A percentile compares a stretch with the other conserved stretches of the same genome.
These are phyloP conservation scores for Schwanniomyces pseudopolymorphus DNA, from an alignment of 805 yeast genomes.

Conservation along the genomic window DNA sequence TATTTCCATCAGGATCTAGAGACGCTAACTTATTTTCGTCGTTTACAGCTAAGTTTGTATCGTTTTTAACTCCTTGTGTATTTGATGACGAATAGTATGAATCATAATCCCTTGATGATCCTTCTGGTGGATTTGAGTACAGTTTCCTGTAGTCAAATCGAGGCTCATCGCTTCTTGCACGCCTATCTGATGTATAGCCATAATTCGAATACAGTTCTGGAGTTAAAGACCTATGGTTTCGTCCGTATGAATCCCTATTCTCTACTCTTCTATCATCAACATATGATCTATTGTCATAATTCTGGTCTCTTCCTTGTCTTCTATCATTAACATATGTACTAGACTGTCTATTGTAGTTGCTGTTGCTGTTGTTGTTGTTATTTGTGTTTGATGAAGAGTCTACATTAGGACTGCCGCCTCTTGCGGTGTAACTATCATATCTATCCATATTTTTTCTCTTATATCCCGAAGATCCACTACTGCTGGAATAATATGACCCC, in stretches of 20 bases:
- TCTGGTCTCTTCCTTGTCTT: neutral
- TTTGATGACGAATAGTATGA: neutral
- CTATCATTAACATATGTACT: neutral
- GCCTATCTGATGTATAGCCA: neutral
- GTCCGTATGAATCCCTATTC: neutral
- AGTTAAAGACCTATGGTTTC: neutral
- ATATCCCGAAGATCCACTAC: neutral
- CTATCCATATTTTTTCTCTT: slow-evolving; percentile 17
- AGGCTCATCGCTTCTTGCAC: neutral
- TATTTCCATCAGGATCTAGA: neutral
- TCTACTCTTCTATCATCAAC: neutral
- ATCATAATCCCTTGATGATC: neutral
- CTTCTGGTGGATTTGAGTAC: neutral
- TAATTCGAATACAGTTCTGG: neutral
- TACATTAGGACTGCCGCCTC: slow-evolving; percentile 5
- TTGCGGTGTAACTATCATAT: slow-evolving; percentile 18
- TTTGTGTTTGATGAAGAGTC: neutral
- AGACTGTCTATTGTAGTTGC: neutral
- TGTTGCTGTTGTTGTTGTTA: too few species aligned
- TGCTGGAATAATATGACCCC: neutral
- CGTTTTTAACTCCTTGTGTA: neutral
- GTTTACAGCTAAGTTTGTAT: neutral
- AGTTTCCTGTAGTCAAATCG: neutral
- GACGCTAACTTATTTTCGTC: neutral
- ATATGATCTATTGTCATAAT: neutral